A percentile compares a stretch with the other conserved stretches of the same genome.
Conservation (phyloP, 176 grass and related monocot genomes). For the Aegilops umbellulata region DNA sequence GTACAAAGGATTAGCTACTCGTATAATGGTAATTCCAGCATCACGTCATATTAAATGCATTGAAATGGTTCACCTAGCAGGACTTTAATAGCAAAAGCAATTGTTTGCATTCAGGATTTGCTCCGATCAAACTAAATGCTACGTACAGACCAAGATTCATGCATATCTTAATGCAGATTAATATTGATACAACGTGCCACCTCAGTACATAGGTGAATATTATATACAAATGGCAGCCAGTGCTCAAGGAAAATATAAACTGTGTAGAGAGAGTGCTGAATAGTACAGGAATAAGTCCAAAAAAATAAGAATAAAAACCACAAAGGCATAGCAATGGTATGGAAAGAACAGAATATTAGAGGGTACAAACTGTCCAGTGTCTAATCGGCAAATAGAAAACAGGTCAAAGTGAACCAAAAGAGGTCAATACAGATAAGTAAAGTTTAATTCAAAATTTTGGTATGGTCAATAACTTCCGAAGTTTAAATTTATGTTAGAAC, state of each 20-base stretch:
- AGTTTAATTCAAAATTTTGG: no score
- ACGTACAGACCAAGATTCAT: no score
- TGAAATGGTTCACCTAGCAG: background rate
- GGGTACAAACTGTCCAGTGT: background rate
- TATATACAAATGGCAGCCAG: background rate
- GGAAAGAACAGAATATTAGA: background rate
- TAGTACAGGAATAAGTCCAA: background rate
- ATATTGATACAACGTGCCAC: background rate
- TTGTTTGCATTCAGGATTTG: background rate
- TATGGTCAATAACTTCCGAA: no score
- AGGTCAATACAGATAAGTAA: background rate
- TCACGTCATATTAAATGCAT: background rate
- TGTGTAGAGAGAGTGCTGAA: background rate
- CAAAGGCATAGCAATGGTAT: background rate
- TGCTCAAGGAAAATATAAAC: background rate
- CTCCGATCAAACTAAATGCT: no score
- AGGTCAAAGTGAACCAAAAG: background rate
- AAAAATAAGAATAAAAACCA: background rate
- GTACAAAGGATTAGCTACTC: background rate
- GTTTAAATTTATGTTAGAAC: no score
- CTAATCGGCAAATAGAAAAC: background rate
- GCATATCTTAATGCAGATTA: background rate
- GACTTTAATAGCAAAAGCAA: background rate
- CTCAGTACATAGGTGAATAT: background rate
- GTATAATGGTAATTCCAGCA: background rate